Base-by-base conservation (phyloP, 2,329 filamentous ascomycete species). In the Bipolaris oryzae region DNA sequence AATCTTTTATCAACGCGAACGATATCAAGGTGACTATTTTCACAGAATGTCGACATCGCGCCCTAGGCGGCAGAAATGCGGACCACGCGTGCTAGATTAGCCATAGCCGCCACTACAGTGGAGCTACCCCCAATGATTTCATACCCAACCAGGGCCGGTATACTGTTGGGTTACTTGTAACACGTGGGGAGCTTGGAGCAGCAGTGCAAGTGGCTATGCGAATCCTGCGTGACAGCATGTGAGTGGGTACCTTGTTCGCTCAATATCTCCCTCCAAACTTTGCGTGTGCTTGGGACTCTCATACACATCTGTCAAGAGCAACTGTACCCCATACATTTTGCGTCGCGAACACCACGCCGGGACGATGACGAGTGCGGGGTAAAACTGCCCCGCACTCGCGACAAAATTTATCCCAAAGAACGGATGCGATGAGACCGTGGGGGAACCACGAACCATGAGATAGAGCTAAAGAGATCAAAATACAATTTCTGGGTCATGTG, bases 1-100 rank as follows among this genome's bases (percentile, higher is more conserved):
- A 5, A 28, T 23, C 7, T 25, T 4, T 7, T 42, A 13, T 23
- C n/a, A 42, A 42, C 21, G 39, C 21, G 20, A 42, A 41, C 38
- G 20, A 16, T 15, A n/a, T 18, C 20, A 23, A 23, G 13, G n/a
- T 23, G 38, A 41, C 38, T 41, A 41, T 41, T 23, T 41, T 31
- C 23, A 20, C 28, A 25, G 16, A 23, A 61, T 64, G 58, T 62
- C 60, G 52, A 60, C 41, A 59, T 55, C 48, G 38, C 60, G 61
- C 64, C 57, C 59, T 64, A 50, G 34, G 21, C 48, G 47, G 34
- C 35, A 23, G 43, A 52, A 42, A n/a, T 25, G 42, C 50, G 45
- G 52, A 39, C 20, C 25, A 28, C 10, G 10, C 10, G n/a, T 44
- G 44, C 57, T 51, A 38, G 56, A 52, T 51, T 52, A 51, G 39